Evolutionary conservation across 2,329 filamentous ascomycete species (phyloP), one percentile per base, ranked within the genome.

Genomic region (Fusarium scirpi): DNA sequence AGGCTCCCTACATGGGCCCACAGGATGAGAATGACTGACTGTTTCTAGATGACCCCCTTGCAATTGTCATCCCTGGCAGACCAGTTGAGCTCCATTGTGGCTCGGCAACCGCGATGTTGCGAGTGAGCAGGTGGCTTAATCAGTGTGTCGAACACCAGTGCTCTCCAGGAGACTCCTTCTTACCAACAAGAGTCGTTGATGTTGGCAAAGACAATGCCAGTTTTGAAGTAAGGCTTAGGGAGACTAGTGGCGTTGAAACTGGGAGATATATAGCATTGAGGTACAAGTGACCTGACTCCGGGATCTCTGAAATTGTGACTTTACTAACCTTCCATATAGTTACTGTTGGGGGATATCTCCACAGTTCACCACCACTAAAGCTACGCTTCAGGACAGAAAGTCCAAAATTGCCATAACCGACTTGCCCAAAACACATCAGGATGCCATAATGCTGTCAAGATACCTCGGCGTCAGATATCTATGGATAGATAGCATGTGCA

Each of bases 401-500:
- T 43, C 3, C 3, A 13, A 8, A 7, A 62, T 67, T 8, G 4
- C 2, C 1, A 56, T 67, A 8, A 41, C 56, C 0, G 5, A 62
- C 1, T 4, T 67, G 0, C 38, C 61, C 0, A 10, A 48, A 7
- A 63, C 29, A 0, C 48, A 62, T 0, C 49, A 44, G 15, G 34
- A 64, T 1, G 10, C 22, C 0, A 56, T 63, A 1, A 22, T 12
- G 2, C n/a, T 64, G 1, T 11, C 48, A 1, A 4, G 44, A 0
- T 16, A 43, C 1, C 20, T 64, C 0, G 18, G 5, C 0, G 8
- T 64, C 0, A 16, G 34, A 12, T 64, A 63, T 10, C 1, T 63
- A 1, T 63, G 48, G 61, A 62, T 63, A n/a, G 61, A 63, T 9
- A 56, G 61, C 4, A 30, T 63, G 2, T 63, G 58, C 2, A 63